Evolutionary conservation across 331 rosid genomes (phyloP).

Genomic region (Quercus lobata): DNA sequence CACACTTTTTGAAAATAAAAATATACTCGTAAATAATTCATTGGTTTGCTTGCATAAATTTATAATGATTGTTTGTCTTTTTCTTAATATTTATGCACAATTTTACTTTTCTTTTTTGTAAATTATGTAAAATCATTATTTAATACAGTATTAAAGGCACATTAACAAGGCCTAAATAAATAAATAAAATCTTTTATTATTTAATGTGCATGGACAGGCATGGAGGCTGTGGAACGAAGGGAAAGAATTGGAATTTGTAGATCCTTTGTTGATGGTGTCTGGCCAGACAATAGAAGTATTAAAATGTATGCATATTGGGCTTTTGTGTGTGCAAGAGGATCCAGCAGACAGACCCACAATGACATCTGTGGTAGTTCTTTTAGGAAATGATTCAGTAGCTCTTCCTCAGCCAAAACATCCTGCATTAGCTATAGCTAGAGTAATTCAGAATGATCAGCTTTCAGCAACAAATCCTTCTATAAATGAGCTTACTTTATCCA

Average conservation of each 20-base stretch:
- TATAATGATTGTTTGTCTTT: no score
- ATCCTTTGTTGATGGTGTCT: slow-evolving; percentile 20
- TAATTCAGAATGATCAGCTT: not conserved
- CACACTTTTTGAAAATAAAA: no score
- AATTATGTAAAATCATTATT: no score
- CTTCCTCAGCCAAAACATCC: slow-evolving; percentile 45
- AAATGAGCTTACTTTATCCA: slow-evolving; percentile 19
- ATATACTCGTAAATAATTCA: no score
- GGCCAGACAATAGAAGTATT: slow-evolving; percentile 10
- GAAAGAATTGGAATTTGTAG: slow-evolving; percentile 32
- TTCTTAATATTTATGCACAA: no score
- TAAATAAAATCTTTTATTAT: no score
- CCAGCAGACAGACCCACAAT: slow-evolving; percentile 45
- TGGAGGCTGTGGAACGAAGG: slow-evolving; percentile 53
- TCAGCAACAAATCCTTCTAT: slow-evolving; percentile 1
- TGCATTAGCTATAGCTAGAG: slow-evolving; percentile 27
- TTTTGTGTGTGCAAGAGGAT: slow-evolving; percentile 55
- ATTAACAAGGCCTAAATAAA: no score
- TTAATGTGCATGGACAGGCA: slow-evolving; percentile 26
- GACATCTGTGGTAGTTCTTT: slow-evolving; percentile 32
- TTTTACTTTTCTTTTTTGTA: no score
- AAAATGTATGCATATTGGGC: slow-evolving; percentile 48
- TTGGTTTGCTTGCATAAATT: no score
- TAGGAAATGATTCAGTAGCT: slow-evolving; percentile 28
- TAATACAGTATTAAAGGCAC: no score